Base-by-base conservation (phyloP, 1,284 basidiomycete genomes). In the Leucoagaricus sp. region DNA sequence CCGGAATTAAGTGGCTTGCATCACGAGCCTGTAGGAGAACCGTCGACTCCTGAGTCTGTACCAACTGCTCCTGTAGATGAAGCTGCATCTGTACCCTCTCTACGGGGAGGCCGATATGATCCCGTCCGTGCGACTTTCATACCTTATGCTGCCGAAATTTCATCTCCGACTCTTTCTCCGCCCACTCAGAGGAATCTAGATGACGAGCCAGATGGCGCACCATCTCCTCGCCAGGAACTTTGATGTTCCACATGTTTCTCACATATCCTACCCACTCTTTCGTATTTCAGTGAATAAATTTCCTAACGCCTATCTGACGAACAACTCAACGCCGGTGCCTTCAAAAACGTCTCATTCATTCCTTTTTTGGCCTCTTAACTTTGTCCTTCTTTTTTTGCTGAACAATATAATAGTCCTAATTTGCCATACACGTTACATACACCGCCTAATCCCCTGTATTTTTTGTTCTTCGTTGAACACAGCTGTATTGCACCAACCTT, bases 51-150 rank as follows among this genome's bases (percentile, higher is more conserved):
- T 63, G 46, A 48, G 44, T 29, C 31, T 29, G 59, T 61, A 51
- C 59, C 60, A 40, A 57, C 62, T 21, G 49, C 59, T 19, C 49
- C 61, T 17, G 31, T 36, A 12, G 26, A 38, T 28, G 40, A 9
- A 45, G 40, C 44, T 21, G 26, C 42, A 21, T 55, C 62, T 19
- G 58, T 63, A 42, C 63, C 65, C 10, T 62, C 69, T 8, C 59
- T 65, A 57, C 71, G 74, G 28, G 59, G 68, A 51, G 73, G 78
- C 50, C 75, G 79, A 50, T 81, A 78, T 61, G 79, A 81, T 63
- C 78, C 79, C 42, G 73, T 81, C 51, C 77, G 79, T 57, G 73
- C 72, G 49, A 70, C 68, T 8, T 72, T 60, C 36, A 38, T 61
- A 36, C 58, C 60, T 2, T 71, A 58, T 48, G 51, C 63, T 31